A percentile compares a stretch with the other conserved stretches of the same genome.
Evolutionary conservation across 345 rosid species (phyloP).

Genomic region (Melaleuca quinquenervia): DNA sequence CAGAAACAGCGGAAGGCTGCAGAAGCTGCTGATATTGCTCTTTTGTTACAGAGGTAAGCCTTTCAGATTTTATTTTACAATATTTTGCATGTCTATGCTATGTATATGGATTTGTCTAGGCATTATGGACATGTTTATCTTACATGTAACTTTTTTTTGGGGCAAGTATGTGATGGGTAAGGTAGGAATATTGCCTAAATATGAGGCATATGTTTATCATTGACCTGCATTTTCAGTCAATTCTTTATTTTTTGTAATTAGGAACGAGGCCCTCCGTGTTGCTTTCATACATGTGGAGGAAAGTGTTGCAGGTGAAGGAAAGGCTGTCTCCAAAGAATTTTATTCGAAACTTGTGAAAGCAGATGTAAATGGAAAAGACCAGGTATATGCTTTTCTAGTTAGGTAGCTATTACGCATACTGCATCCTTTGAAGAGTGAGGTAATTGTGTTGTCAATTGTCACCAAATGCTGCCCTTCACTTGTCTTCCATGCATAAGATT

Average conservation of each 20-base stretch:
- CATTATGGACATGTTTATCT: not conserved
- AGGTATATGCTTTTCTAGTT: slow-evolving; percentile 29
- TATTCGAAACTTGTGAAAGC: slow-evolving; percentile 96
- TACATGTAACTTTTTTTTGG: not conserved
- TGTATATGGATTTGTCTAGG: not conserved
- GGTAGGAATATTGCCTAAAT: not conserved
- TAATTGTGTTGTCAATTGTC: not conserved
- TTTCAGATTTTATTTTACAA: not conserved
- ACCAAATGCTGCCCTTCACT: not conserved
- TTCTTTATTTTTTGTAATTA: slow-evolving; percentile 10
- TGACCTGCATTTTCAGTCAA: not conserved
- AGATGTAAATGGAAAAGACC: slow-evolving; percentile 97
- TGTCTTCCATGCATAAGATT: not conserved
- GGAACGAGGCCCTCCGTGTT: slow-evolving; percentile 96
- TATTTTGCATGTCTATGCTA: not conserved
- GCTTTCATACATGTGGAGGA: slow-evolving; percentile 96
- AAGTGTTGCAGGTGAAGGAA: slow-evolving; percentile 42
- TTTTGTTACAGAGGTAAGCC: slow-evolving; percentile 67
- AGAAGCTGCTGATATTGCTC: slow-evolving; percentile 94
- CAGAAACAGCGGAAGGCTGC: slow-evolving; percentile 79
- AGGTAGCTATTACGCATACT: not conserved
- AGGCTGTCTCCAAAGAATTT: slow-evolving; percentile 29
- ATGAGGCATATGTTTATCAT: not conserved
- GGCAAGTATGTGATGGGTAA: not conserved
- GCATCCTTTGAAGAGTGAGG: not conserved